phyloP scores from a whole-genome alignment of 805 yeast species.

The Lipomyces oligophaga region DNA sequence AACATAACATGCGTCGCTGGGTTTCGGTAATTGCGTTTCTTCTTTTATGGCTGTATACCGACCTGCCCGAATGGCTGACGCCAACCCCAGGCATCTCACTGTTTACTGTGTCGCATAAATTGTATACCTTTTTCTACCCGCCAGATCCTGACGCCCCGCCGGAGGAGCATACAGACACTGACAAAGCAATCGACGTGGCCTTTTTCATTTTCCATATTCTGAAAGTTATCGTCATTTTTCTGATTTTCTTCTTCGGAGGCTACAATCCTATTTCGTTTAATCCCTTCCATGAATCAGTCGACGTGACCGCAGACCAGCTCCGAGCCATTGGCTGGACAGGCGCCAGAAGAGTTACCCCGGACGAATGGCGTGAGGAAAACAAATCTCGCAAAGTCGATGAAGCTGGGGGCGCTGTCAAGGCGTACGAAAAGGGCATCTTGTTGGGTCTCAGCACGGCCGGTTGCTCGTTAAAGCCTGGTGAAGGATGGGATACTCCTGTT shows the following conservation, averaged over 20 bases:
- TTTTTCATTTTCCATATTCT: constrained; percentile 71
- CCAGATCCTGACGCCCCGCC: constrained; percentile 37
- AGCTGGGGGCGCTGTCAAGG: constrained; percentile 71
- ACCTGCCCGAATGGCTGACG: constrained; percentile 79
- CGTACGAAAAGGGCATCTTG: constrained; percentile 70
- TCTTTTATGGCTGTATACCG: constrained; percentile 81
- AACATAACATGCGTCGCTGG: constrained; percentile 39
- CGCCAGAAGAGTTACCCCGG: constrained; percentile 64
- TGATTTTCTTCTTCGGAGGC: constrained; percentile 62
- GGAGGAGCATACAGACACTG: constrained; percentile 8
- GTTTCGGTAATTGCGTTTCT: constrained; percentile 35
- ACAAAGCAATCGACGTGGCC: constrained; percentile 32
- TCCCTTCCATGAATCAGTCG: constrained; percentile 31
- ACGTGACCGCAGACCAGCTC: constrained; percentile 52
- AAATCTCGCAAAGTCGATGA: constrained; percentile 60
- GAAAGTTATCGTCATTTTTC: constrained; percentile 55
- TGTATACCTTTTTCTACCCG: constrained; percentile 40
- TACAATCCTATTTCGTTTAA: constrained; percentile 65
- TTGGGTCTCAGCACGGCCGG: constrained; percentile 56
- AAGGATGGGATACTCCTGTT: constrained; percentile 55
- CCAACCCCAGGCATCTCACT: constrained; percentile 91
- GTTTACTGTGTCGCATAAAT: constrained; percentile 52
- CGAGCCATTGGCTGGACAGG: constrained; percentile 91
- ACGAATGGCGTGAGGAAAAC: constrained; percentile 66
- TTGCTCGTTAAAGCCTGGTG: constrained; percentile 63